Percentiles rank a stretch among this genome's conserved stretches.
Conservation (phyloP, 2,329 filamentous ascomycete species). For the Fusarium decemcellulare region DNA sequence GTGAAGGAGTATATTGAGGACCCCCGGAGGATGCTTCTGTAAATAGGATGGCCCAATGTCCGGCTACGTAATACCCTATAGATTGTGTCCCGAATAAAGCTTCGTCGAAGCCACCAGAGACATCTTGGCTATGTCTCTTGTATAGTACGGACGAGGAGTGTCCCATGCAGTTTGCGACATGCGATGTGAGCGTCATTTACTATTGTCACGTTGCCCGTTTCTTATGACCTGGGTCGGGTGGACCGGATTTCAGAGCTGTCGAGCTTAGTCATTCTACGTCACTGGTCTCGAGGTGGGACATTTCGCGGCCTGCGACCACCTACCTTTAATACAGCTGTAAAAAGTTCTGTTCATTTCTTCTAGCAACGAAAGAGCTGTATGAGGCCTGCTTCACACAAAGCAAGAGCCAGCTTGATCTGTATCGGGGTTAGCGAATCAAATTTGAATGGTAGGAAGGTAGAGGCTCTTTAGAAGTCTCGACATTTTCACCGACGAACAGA, state of each 20-base stretch:
- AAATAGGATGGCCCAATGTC: slow-evolving; percentile 36
- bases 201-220: neutral
- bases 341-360: too few species aligned
- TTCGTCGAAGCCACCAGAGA: slow-evolving; percentile 4
- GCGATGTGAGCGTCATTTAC: neutral
- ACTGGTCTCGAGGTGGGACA: too few species aligned
- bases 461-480: too few species aligned
- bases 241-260: neutral
- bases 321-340: too few species aligned
- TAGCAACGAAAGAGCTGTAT: too few species aligned
- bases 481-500: too few species aligned
- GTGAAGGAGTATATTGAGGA: slow-evolving; percentile 99
- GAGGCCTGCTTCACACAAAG: too few species aligned
- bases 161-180: neutral
- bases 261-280: slow-evolving; percentile 10
- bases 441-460: too few species aligned
- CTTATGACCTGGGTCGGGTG: neutral
- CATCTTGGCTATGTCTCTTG: slow-evolving; percentile 27
- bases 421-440: too few species aligned
- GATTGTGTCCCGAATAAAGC: slow-evolving; percentile 15
- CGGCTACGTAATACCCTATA: slow-evolving; percentile 36
- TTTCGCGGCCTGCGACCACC: too few species aligned
- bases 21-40: slow-evolving; percentile 89
- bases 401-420: too few species aligned
- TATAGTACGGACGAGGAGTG: slow-evolving; percentile 18